phyloP scores from a whole-genome alignment of 1,139 yeast species.

The Groenewaldozyma sp. region DNA sequence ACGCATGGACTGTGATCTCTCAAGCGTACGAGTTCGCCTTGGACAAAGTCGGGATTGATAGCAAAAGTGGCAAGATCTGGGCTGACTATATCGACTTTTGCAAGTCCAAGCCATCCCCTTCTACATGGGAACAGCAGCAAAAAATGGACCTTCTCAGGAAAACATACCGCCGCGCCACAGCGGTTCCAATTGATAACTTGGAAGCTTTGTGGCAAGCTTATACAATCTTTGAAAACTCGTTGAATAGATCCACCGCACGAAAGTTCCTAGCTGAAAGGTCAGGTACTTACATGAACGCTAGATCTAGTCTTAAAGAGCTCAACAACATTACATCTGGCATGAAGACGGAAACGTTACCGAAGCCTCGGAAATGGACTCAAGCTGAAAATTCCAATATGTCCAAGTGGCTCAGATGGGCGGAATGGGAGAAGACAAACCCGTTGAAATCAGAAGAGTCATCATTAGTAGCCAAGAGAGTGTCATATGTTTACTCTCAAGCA shows the following conservation, averaged over 20 bases:
- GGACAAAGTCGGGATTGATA: constrained; percentile 69
- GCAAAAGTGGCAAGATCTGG: constrained; percentile 68
- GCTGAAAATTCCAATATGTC: constrained; percentile 34
- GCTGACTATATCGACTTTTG: constrained; percentile 73
- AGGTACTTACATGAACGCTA: constrained; percentile 81
- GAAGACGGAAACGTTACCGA: constrained; percentile 34
- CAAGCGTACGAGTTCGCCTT: constrained; percentile 84
- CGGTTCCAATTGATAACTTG: constrained; percentile 62
- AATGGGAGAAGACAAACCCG: constrained; percentile 68
- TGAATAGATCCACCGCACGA: constrained; percentile 70
- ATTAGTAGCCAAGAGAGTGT: constrained; percentile 49
- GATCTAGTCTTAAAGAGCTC: constrained; percentile 72
- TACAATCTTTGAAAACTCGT: constrained; percentile 72
- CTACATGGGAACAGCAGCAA: constrained; percentile 83
- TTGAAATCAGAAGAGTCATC: constrained; percentile 46
- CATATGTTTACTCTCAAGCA: constrained; percentile 66
- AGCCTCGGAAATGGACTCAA: constrained; percentile 26
- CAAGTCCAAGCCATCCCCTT: constrained; percentile 66
- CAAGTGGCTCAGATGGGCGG: constrained; percentile 68
- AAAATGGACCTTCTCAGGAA: constrained; percentile 69
- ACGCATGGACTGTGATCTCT: constrained; percentile 64
- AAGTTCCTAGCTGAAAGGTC: constrained; percentile 78
- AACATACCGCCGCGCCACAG: constrained; percentile 59
- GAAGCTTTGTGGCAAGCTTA: constrained; percentile 78
- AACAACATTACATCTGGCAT: constrained; percentile 44